phyloP scores from a whole-genome alignment of 2,329 filamentous ascomycete genomes.

The Aspergillus puulaauensis region DNA sequence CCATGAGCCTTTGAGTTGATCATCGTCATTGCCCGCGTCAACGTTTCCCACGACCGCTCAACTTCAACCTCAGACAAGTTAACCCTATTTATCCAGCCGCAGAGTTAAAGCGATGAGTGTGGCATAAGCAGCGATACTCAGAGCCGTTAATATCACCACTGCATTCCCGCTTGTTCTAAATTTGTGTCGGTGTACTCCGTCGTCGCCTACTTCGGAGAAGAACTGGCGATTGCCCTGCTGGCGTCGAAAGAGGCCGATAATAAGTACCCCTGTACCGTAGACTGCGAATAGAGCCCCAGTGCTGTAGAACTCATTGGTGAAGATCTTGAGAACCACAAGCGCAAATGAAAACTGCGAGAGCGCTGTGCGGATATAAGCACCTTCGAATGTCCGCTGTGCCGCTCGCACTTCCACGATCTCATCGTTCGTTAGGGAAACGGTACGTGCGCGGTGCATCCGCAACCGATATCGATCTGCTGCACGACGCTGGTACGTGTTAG shows the following conservation, averaged over 20 bases:
- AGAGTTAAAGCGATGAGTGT: constrained; percentile 61
- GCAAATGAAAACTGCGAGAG: constrained; percentile 94
- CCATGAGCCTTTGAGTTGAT: not conserved
- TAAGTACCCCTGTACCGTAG: constrained; percentile 81
- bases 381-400: constrained; percentile 94
- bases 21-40: not conserved
- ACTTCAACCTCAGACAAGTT: not conserved
- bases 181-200: constrained; percentile 60
- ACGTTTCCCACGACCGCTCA: not conserved
- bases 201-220: constrained; percentile 62
- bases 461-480: constrained; percentile 74
- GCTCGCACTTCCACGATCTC: constrained; percentile 95
- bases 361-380: constrained; percentile 92
- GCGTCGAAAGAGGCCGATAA: constrained; percentile 80
- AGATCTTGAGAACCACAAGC: constrained; percentile 92
- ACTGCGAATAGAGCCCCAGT: constrained; percentile 95
- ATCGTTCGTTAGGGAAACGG: constrained; percentile 74
- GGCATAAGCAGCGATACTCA: constrained; percentile 63
- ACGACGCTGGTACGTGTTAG: constrained; percentile 51
- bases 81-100: constrained; percentile 39
- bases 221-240: constrained; percentile 94
- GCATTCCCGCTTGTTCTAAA: constrained; percentile 68
- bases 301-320: constrained; percentile 92
- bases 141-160: constrained; percentile 60
- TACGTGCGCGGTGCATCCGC: constrained; percentile 78